phyloP scores from a whole-genome alignment of 441 rosid genomes.

The Bocquillonia castaneifolia region DNA sequence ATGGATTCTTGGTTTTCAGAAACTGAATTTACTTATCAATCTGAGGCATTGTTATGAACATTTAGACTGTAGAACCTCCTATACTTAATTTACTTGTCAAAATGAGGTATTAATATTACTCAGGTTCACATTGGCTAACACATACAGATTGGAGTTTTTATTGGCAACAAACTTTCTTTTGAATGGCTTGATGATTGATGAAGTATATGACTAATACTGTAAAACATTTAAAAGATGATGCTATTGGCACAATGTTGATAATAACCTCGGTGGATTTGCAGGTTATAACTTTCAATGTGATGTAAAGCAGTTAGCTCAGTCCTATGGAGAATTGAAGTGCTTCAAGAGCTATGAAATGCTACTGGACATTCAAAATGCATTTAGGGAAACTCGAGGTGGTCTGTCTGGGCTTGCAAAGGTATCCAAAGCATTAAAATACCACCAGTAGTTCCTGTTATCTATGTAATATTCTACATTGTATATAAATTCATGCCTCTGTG shows the following conservation, averaged over 20 bases:
- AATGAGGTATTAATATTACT: not conserved
- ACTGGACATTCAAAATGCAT: constrained; percentile 71
- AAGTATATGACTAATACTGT: not conserved
- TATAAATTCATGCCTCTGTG: not conserved
- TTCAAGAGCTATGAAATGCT: constrained; percentile 77
- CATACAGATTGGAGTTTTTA: not conserved
- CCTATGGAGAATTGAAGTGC: constrained; percentile 65
- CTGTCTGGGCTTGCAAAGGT: constrained; percentile 81
- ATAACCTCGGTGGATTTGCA: constrained; percentile 25
- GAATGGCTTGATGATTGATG: not conserved
- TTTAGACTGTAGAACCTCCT: not conserved
- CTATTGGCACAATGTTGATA: not conserved
- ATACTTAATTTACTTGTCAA: not conserved
- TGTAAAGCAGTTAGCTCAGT: constrained; percentile 51
- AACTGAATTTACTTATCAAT: not conserved
- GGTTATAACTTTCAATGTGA: constrained; percentile 91
- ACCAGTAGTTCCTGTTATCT: constrained; percentile 9
- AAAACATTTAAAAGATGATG: not conserved
- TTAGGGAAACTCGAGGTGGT: constrained; percentile 67
- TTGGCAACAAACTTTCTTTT: not conserved
- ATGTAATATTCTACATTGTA: not conserved
- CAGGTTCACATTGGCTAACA: not conserved
- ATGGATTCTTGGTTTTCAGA: not conserved
- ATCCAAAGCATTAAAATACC: constrained; percentile 19
- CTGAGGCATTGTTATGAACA: constrained; percentile 1